Evolutionary conservation across 2,329 filamentous ascomycete genomes (phyloP), one percentile per base, ranked within the genome.

Genomic region (Cladosporium halotolerans): DNA sequence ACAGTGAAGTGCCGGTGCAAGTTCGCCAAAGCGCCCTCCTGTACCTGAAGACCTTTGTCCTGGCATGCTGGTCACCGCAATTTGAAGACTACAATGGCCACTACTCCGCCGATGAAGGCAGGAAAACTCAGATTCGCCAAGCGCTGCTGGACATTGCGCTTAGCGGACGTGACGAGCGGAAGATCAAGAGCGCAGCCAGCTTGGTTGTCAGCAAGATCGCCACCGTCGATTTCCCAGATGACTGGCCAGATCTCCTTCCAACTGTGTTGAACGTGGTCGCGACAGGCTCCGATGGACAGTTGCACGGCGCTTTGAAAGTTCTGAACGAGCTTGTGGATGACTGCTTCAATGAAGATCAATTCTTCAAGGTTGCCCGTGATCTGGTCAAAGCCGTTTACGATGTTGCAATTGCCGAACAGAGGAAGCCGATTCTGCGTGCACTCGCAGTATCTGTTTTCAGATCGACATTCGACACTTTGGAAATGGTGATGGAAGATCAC

Each of bases 401-500:
- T 62, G 86, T 96, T 36, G 89, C 91, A 11, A 78, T 88, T 53
- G 88, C 88, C 67, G 81, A 86, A 55, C 79, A 78, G 57, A 83
- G 88, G 62, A 90, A 88, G 66, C 79, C 86, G 9, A 66, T 62
- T 7, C 76, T 96, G 55, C 82, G 93, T 57, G 89, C 90, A 31
- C 77, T 97, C 61, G 88, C 93, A 38, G 86, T 97, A 40, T 89
- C 87, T 39, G 88, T 96, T 54, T 96, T 97, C 76, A 82, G 89
- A 54, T 84, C 84, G 45, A 96, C 89, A 72, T 95, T 99, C 69
- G 90, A 97, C 68, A 88, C 93, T 53, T 82, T 99, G 74, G 90
- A 97, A 72, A 95, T 96, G 82, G 88, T 97, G 60, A 87, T 96
- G 77, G 91, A 96, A 61, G 89, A 95, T 62, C 88, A 97, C 72